A percentile compares a stretch with the other conserved stretches of the same genome.
phyloP scores from a whole-genome alignment of 345 rosid genomes.

The Aquilaria sinensis region DNA sequence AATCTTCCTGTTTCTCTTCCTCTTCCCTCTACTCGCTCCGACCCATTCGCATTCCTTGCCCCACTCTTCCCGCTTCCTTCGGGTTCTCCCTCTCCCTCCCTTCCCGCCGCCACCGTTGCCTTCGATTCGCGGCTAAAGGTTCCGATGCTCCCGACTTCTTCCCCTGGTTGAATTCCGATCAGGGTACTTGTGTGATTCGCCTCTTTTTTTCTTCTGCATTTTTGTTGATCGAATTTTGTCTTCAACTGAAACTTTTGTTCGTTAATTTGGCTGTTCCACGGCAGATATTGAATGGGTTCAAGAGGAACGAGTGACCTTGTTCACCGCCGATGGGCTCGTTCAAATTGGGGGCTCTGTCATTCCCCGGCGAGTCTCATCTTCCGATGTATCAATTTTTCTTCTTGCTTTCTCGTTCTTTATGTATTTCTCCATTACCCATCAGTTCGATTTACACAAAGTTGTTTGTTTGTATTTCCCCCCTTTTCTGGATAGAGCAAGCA shows the following conservation, averaged over 20 bases:
- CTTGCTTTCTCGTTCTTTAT: conserved; percentile 3
- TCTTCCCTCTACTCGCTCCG: conserved; percentile 9
- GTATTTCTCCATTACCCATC: neutral
- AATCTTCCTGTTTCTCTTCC: neutral
- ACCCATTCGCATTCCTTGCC: conserved; percentile 6
- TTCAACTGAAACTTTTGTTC: conserved; percentile 2
- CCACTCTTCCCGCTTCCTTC: conserved; percentile 16
- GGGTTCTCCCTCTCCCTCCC: conserved; percentile 20
- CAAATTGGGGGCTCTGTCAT: conserved; percentile 89
- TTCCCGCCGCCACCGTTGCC: conserved; percentile 33
- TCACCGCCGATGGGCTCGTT: conserved; percentile 80
- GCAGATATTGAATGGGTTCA: conserved; percentile 76
- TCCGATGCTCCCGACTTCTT: conserved; percentile 56
- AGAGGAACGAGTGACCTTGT: conserved; percentile 74
- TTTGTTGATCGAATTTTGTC: conserved; percentile 4
- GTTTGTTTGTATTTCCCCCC: neutral
- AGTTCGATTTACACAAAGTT: too few relatives aligned
- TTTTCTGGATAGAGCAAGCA: conserved; percentile 47
- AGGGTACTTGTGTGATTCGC: conserved; percentile 23
- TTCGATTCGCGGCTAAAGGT: conserved; percentile 42
- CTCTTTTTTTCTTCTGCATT: neutral
- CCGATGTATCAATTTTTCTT: conserved; percentile 38
- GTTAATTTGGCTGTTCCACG: neutral
- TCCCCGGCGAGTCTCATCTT: conserved; percentile 52
- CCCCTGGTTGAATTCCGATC: conserved; percentile 60